Percentiles rank a stretch among this genome's conserved stretches.
phyloP scores from a whole-genome alignment of 2,329 filamentous ascomycete genomes.

The Cladosporium oxysporum region DNA sequence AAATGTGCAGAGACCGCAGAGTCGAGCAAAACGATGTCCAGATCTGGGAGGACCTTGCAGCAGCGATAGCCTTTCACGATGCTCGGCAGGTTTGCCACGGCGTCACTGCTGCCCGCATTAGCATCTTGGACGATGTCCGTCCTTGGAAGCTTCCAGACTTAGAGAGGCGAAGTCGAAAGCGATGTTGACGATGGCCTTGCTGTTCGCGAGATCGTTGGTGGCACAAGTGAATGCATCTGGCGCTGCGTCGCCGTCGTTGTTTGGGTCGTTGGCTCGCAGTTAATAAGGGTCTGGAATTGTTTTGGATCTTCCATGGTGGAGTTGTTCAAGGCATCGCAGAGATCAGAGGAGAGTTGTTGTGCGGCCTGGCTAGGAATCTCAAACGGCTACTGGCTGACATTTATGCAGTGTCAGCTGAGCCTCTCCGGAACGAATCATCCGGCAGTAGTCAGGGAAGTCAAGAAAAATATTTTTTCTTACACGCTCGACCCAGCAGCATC shows the following conservation, averaged over 20 bases:
- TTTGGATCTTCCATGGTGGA: too few species aligned
- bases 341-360: neutral
- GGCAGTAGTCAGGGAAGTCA: neutral
- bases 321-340: too few species aligned
- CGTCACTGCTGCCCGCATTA: slow-evolving; percentile 13
- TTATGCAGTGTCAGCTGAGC: neutral
- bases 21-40: slow-evolving; percentile 20
- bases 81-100: slow-evolving; percentile 19
- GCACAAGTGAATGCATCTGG: slow-evolving; percentile 24
- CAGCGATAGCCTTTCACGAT: slow-evolving; percentile 28
- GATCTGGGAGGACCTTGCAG: slow-evolving; percentile 29
- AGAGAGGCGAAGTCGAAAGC: slow-evolving; percentile 23
- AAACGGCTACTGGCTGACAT: neutral
- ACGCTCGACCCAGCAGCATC: neutral
- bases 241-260: too few species aligned
- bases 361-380: neutral
- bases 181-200: slow-evolving; percentile 4
- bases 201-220: slow-evolving; percentile 12
- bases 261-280: too few species aligned
- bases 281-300: too few species aligned
- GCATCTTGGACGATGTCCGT: slow-evolving; percentile 19
- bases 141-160: slow-evolving; percentile 24
- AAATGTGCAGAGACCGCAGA: too few species aligned
- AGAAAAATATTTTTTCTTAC: neutral
- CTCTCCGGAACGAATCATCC: too few species aligned